phyloP scores from a whole-genome alignment of 129 eudicot species.

The Flaveria sonorensis region DNA sequence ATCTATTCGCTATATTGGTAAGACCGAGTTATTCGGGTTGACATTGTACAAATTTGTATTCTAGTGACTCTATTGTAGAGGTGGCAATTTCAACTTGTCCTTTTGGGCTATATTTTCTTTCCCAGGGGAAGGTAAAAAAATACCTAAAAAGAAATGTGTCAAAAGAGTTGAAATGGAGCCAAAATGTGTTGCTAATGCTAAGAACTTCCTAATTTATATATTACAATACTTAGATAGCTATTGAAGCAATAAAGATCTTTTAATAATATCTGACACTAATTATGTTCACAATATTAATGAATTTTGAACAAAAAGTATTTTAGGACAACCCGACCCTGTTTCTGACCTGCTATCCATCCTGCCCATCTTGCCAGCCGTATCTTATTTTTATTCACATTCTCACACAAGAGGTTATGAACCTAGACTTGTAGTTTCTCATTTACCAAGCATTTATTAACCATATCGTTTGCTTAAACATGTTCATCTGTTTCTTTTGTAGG shows the following conservation, averaged over 20 bases:
- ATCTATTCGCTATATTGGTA: not conserved
- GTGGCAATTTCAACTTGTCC: not conserved
- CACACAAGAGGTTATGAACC: not conserved
- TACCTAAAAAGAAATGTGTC: not conserved
- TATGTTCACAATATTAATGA: not conserved
- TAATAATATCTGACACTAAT: not conserved
- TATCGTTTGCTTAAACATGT: not conserved
- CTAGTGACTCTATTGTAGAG: not conserved
- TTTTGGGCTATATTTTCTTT: not conserved
- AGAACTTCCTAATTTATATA: not conserved
- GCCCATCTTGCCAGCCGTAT: not conserved
- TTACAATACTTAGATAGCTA: not conserved
- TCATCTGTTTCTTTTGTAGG: constrained; percentile 26
- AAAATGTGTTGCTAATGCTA: not conserved
- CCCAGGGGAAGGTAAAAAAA: not conserved
- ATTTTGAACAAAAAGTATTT: not conserved
- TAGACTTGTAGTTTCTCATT: not conserved
- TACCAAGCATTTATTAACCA: not conserved
- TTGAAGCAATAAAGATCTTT: not conserved
- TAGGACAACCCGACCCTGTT: not conserved
- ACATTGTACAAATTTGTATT: not conserved
- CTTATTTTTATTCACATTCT: not conserved
- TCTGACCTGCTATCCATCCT: not conserved
- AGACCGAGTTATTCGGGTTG: not conserved
- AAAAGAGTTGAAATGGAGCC: not conserved